Evolutionary conservation across 2,329 filamentous ascomycete species (phyloP).

Genomic region (Trematosphaeria pertusa): DNA sequence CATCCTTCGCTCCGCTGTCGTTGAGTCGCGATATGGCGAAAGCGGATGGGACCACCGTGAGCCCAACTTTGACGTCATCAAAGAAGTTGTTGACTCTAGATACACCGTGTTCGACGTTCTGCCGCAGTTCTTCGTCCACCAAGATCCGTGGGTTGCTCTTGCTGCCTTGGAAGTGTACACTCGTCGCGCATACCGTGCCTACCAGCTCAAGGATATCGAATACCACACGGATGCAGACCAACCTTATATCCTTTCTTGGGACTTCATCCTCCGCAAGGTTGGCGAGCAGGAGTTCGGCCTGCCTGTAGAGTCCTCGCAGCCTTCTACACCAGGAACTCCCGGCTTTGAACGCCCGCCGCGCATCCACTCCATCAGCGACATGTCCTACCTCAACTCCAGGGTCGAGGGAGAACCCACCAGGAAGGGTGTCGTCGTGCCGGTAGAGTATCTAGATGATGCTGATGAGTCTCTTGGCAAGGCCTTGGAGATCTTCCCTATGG

Average conservation of each 20-base stretch:
- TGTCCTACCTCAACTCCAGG: constrained; percentile 83
- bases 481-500: constrained; percentile 78
- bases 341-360: constrained; percentile 71
- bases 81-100: constrained; percentile 98
- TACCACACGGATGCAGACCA: constrained; percentile 82
- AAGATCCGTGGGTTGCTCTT: constrained; percentile 91
- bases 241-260: constrained; percentile 87
- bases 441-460: constrained; percentile 90
- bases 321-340: constrained; percentile 75
- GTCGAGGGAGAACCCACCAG: constrained; percentile 76
- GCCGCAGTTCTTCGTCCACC: constrained; percentile 92
- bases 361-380: constrained; percentile 93
- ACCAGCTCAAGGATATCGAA: constrained; percentile 85
- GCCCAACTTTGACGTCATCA: constrained; percentile 87
- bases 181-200: constrained; percentile 94
- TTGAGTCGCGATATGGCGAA: constrained; percentile 97
- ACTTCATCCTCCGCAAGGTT: constrained; percentile 93
- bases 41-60: constrained; percentile 96
- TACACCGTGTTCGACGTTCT: constrained; percentile 98
- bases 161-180: constrained; percentile 96
- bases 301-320: constrained; percentile 77
- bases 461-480: constrained; percentile 87
- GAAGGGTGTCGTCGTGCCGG: constrained; percentile 93
- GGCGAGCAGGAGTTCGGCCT: constrained; percentile 90
- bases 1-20: constrained; percentile 91